Evolutionary conservation across 2,329 filamentous ascomycete genomes (phyloP).

Genomic region (Biscogniauxia marginata): DNA sequence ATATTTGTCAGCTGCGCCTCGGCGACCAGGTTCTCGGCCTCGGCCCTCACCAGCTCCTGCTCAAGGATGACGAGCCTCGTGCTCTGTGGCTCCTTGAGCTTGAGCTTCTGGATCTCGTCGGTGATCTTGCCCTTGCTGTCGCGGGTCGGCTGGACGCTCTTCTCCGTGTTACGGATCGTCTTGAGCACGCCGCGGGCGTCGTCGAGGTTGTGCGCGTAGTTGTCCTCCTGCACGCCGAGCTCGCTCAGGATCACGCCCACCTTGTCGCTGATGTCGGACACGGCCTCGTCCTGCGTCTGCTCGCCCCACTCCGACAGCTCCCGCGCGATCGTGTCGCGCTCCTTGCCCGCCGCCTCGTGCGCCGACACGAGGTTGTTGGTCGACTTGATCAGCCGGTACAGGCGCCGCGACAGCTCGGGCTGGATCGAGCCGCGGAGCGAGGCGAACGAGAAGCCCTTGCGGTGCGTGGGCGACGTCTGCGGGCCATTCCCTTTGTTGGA

Average conservation of each 20-base stretch:
- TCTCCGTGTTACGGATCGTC: conserved; percentile 91
- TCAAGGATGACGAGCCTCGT: conserved; percentile 80
- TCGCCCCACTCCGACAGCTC: conserved; percentile 98
- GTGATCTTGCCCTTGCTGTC: conserved; percentile 84
- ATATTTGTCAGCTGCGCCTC: conserved; percentile 96
- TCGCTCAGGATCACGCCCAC: conserved; percentile 88
- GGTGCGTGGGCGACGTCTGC: conserved; percentile 39
- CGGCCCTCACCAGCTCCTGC: conserved; percentile 93
- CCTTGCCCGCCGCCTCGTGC: conserved; percentile 80
- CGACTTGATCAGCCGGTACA: conserved; percentile 91
- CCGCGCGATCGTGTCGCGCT: conserved; percentile 79
- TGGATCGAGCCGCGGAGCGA: conserved; percentile 83
- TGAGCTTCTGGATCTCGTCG: conserved; percentile 89
- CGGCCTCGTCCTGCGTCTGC: conserved; percentile 78
- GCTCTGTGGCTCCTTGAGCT: conserved; percentile 87
- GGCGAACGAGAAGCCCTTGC: conserved; percentile 78
- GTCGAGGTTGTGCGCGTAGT: conserved; percentile 82
- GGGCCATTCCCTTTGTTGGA: conserved; percentile 40
- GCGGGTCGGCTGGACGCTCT: conserved; percentile 88
- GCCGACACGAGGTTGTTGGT: conserved; percentile 85
- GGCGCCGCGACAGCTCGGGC: conserved; percentile 82
- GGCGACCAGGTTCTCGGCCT: conserved; percentile 93
- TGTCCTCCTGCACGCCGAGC: conserved; percentile 90
- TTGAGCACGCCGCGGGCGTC: conserved; percentile 82
- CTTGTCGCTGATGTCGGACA: conserved; percentile 93